Base-by-base conservation (phyloP, 345 rosid genomes). In the Lepidium sativum region DNA sequence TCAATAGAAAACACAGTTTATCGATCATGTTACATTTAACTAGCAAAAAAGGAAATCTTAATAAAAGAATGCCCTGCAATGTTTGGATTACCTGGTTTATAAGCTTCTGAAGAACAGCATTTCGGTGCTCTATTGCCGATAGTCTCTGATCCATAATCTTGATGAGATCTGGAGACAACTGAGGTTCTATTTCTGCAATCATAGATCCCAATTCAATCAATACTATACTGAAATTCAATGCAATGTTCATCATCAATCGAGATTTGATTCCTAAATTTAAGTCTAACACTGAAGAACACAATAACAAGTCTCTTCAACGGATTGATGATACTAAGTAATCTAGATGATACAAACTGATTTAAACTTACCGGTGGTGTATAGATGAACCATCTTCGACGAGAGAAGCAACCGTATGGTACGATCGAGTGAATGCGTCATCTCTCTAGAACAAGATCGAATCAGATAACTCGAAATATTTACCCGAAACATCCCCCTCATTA, bases 81-180 rank as follows among this genome's bases (percentile, higher is more conserved):
- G 4, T 29, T 13, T 8, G 32, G 15, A 65, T 65, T 55, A 72
- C 97, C 95, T 63, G 86, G 75, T 86, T 80, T 5, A 91, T 70
- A 67, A 86, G 78, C 68, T 64, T 86, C 71, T 85, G 82, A 11
- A 95, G 88, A 59, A 59, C 57, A 74, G 72, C 72, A 64, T 73
- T 83, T 74, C 83, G 75, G 18, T 68, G 80, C 70, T 94, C 96
- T 18, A 91, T 88, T 9, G 89, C 85, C 1, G 79, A 79, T 17
- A 86, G 42, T 76, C 82, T 81, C 59, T 79, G 80, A n/a, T 91
- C 89, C 96, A 95, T 94, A 35, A 88, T 81, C 80, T 76, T 85
- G 21, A 95, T 63, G 13, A 95, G 86, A 59, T 84, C 89, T 9
- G 82, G 74, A 6, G 99, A 95, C 14, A 86, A 23, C 42, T 80